These are phyloP conservation scores for Alloteropsis angusta DNA, from an alignment of 202 grass and related monocot genomes.

Conservation along the genomic window DNA sequence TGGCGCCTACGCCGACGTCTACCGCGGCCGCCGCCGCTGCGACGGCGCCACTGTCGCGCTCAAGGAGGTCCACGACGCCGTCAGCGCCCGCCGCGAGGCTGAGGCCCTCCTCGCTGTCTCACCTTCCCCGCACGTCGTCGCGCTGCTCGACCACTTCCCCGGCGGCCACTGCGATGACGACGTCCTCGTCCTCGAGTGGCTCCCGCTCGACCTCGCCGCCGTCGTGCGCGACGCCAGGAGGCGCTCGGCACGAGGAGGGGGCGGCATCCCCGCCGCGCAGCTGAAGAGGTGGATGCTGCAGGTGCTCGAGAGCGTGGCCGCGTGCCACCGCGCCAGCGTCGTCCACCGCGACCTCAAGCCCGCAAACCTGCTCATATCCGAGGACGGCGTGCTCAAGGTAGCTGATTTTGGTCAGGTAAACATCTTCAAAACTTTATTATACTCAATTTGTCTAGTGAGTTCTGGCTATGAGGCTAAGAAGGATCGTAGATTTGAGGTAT, in stretches of 20 bases:
- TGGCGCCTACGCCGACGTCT: constrained; percentile 88
- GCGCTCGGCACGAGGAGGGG: background rate
- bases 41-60: constrained; percentile 66
- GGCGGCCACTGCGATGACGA: constrained; percentile 66
- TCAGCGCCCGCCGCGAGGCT: constrained; percentile 73
- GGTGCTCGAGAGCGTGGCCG: constrained; percentile 60
- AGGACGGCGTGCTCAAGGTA: constrained; percentile 63
- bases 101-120: constrained; percentile 52
- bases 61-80: constrained; percentile 82
- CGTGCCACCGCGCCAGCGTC: constrained; percentile 54
- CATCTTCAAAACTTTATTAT: background rate
- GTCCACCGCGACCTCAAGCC: constrained; percentile 90
- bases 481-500: background rate
- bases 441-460: background rate
- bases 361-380: constrained; percentile 74
- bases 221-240: constrained; percentile 48
- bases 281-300: constrained; percentile 83
- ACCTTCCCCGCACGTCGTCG: constrained; percentile 45
- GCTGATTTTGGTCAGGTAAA: constrained; percentile 88
- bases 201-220: constrained; percentile 50
- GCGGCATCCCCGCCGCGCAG: constrained; percentile 30
- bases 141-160: constrained; percentile 76
- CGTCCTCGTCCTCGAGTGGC: constrained; percentile 85
- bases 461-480: background rate
- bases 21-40: constrained; percentile 71